These are phyloP conservation scores for Monilinia fructigena DNA, from an alignment of 2,329 filamentous ascomycete genomes.

Conservation along the genomic window DNA sequence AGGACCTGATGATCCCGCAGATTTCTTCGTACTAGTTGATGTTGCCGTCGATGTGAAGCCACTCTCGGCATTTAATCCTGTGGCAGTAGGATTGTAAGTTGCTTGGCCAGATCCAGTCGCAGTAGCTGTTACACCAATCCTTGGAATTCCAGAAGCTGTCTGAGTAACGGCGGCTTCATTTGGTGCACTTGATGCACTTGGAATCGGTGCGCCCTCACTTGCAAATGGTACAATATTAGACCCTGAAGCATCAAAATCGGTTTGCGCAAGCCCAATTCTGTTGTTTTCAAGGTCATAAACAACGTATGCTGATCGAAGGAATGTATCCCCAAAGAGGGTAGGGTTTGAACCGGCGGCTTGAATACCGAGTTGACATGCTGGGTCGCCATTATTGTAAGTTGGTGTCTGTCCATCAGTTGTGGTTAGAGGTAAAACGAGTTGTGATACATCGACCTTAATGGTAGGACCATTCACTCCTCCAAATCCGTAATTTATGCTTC, in stretches of 20 bases:
- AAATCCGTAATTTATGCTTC: constrained; percentile 50
- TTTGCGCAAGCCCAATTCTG: constrained; percentile 50
- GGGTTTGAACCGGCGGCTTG: constrained; percentile 40
- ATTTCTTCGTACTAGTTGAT: constrained; percentile 31
- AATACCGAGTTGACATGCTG: constrained; percentile 56
- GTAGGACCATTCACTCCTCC: constrained; percentile 45
- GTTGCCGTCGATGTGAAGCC: constrained; percentile 33
- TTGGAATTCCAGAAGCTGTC: constrained; percentile 36
- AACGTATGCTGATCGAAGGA: constrained; percentile 54
- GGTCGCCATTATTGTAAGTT: constrained; percentile 37
- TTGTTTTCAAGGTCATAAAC: constrained; percentile 55
- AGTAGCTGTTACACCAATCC: constrained; percentile 26
- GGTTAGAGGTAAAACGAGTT: constrained; percentile 46
- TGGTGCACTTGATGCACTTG: constrained; percentile 31
- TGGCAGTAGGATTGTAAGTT: constrained; percentile 36
- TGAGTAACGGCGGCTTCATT: constrained; percentile 34
- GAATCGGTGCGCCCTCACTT: constrained; percentile 36
- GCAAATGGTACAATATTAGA: constrained; percentile 39
- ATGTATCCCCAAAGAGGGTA: constrained; percentile 51
- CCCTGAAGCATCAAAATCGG: constrained; percentile 45
- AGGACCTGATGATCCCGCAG: constrained; percentile 29
- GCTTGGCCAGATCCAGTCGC: constrained; percentile 26
- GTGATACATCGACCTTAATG: constrained; percentile 48
- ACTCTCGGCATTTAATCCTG: constrained; percentile 34
- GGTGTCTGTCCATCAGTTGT: constrained; percentile 39